Evolutionary conservation across 1,284 basidiomycete genomes (phyloP).

Genomic region (Sanghuangporus baumii): DNA sequence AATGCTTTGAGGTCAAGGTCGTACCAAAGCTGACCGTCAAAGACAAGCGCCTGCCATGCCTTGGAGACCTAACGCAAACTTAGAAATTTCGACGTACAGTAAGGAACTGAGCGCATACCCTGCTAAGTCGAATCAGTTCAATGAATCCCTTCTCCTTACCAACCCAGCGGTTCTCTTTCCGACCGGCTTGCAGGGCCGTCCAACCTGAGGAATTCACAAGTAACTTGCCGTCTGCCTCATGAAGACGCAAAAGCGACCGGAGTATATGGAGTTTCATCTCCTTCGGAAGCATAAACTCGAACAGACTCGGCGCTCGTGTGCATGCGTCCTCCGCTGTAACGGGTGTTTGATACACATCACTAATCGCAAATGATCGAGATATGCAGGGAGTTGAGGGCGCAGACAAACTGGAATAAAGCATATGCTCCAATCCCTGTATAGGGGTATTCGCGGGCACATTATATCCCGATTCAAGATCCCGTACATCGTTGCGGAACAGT

Average conservation of each 20-base stretch:
- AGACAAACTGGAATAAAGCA: slow-evolving; percentile 12
- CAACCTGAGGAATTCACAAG: slow-evolving; percentile 41
- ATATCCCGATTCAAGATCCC: slow-evolving; percentile 4
- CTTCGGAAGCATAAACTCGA: slow-evolving; percentile 64
- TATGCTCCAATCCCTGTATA: neutral
- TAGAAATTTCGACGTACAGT: slow-evolving; percentile 19
- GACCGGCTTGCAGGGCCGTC: slow-evolving; percentile 52
- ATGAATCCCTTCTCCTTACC: slow-evolving; percentile 66
- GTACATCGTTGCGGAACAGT: slow-evolving; percentile 36
- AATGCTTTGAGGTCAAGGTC: slow-evolving; percentile 57
- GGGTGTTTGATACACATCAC: neutral
- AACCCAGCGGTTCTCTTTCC: slow-evolving; percentile 58
- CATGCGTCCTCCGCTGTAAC: neutral
- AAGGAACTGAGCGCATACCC: slow-evolving; percentile 48
- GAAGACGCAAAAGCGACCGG: slow-evolving; percentile 41
- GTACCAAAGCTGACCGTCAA: slow-evolving; percentile 86
- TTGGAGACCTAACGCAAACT: slow-evolving; percentile 64
- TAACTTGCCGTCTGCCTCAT: slow-evolving; percentile 49
- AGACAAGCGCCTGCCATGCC: slow-evolving; percentile 70
- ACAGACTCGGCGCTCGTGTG: slow-evolving; percentile 34
- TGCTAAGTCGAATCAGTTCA: slow-evolving; percentile 74
- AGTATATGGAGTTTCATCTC: slow-evolving; percentile 73
- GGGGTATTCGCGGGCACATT: slow-evolving; percentile 8
- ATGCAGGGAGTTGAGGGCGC: slow-evolving; percentile 11
- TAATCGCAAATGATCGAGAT: neutral